Conservation (phyloP, 306 rosid species). For the Rosa chinensis region DNA sequence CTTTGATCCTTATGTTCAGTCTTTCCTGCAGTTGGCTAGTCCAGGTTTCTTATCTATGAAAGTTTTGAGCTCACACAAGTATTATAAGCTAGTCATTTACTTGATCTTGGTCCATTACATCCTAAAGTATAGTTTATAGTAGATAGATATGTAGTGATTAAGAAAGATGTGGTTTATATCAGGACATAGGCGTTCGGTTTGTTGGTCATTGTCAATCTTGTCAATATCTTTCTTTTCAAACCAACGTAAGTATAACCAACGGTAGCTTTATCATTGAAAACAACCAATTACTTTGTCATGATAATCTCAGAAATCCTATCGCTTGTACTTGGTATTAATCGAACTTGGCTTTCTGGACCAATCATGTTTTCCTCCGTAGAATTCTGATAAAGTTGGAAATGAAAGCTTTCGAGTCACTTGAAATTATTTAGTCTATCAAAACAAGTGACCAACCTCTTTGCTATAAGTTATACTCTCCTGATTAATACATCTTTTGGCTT, state of each 20-base stretch:
- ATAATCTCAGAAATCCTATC: neutral
- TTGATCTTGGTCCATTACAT: neutral
- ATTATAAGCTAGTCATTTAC: neutral
- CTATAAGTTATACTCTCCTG: neutral
- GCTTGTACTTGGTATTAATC: neutral
- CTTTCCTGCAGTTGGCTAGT: neutral
- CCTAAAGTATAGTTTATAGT: neutral
- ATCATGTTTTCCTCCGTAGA: neutral
- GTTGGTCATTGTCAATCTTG: neutral
- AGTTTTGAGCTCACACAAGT: neutral
- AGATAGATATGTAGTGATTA: neutral
- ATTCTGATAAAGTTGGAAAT: neutral
- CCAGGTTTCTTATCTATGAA: neutral
- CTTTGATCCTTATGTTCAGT: neutral
- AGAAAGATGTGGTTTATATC: neutral
- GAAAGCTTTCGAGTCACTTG: neutral
- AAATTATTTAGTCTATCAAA: neutral
- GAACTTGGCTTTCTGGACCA: neutral
- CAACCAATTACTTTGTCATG: neutral
- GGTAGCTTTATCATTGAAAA: neutral
- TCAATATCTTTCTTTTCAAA: neutral
- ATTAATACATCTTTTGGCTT: conserved; percentile 2
- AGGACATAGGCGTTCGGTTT: neutral
- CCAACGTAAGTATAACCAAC: neutral
- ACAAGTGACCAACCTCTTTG: neutral